Evolutionary conservation across 2,329 filamentous ascomycete species (phyloP).

Genomic region (Seiridium cupressi): DNA sequence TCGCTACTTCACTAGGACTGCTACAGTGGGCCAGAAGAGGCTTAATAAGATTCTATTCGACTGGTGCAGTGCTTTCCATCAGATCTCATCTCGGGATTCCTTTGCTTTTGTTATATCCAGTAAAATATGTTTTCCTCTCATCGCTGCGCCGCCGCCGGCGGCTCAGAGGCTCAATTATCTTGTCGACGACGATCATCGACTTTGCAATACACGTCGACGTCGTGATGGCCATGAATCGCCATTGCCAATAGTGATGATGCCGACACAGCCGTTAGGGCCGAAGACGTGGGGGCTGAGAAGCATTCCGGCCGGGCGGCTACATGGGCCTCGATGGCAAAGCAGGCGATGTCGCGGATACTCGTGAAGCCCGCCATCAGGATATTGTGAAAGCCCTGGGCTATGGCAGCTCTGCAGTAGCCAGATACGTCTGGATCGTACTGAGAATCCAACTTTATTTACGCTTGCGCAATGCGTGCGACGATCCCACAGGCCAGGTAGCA

Average conservation of each 20-base stretch:
- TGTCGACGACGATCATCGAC: too few relatives aligned
- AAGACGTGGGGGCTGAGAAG: constrained; percentile 49
- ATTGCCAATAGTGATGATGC: constrained; percentile 44
- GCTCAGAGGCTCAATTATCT: too few relatives aligned
- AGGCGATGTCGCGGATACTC: constrained; percentile 39
- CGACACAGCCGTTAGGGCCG: constrained; percentile 39
- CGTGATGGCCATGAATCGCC: constrained; percentile 29
- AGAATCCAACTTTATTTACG: constrained; percentile 15
- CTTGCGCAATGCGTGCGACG: constrained; percentile 47
- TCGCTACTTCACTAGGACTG: too few relatives aligned
- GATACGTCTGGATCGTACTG: constrained; percentile 20
- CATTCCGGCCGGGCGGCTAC: constrained; percentile 28
- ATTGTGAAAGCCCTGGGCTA: constrained; percentile 35
- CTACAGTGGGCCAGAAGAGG: too few relatives aligned
- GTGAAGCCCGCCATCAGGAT: constrained; percentile 49
- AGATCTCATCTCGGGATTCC: too few relatives aligned
- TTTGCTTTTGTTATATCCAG: too few relatives aligned
- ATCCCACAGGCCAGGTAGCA: constrained; percentile 52
- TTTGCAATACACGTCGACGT: too few relatives aligned
- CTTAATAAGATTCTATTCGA: too few relatives aligned
- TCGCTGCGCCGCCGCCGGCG: too few relatives aligned
- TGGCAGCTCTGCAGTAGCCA: constrained; percentile 37
- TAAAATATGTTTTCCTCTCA: too few relatives aligned
- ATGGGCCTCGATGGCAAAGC: neutral
- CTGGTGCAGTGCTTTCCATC: too few relatives aligned